Base-by-base conservation (phyloP, 139 green algal species). In the Coccomyxa sp. region DNA sequence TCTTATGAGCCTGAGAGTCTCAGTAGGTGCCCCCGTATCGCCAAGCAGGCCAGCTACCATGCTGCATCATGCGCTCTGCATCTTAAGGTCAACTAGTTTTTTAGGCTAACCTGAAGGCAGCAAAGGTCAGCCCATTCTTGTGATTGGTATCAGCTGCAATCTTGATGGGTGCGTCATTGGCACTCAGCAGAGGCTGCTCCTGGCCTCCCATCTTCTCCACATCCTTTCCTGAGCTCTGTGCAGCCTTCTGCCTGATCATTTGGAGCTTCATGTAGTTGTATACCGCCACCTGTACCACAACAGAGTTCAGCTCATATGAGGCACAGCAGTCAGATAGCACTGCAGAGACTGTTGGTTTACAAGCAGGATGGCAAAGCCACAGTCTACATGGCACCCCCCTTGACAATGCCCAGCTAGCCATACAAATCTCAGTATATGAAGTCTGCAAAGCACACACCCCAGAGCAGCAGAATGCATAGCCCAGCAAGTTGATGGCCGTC, bases 401-500 rank as follows among this genome's bases (percentile, higher is more conserved):
- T 9, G 63, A 71, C 63, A 71, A 9, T 71, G 63, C 63, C 63
- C 63, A 71, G 63, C 18, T 28, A 71, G 63, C 63, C 18, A 25
- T 11, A 25, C 18, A 21, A n/a, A 71, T 28, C 18, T 71, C 4
- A 25, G 63, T 71, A 7, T 7, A 51, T 51, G 38, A 3, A 51
- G 38, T 7, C 38, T 51, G 38, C 38, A 28, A 68, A 4, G 9
- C 7, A 25, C 57, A 0, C 81, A 75, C 74, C 58, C 81, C 81
- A 21, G 74, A 57, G 23, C 80, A 83, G 66, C 80, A 83, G 77
- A 96, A 88, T 28, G 75, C 67, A 84, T 97, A 96, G 71, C 94
- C 96, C 21, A 91, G 59, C 38, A 99, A 87, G 85, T 97, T 99
- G 60, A 97, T 74, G 11, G 78, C 77, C 1, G 97, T 98, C 23